These are phyloP conservation scores for Clathrus columnatus DNA, from an alignment of 768 basidiomycete genomes.

Conservation along the genomic window DNA sequence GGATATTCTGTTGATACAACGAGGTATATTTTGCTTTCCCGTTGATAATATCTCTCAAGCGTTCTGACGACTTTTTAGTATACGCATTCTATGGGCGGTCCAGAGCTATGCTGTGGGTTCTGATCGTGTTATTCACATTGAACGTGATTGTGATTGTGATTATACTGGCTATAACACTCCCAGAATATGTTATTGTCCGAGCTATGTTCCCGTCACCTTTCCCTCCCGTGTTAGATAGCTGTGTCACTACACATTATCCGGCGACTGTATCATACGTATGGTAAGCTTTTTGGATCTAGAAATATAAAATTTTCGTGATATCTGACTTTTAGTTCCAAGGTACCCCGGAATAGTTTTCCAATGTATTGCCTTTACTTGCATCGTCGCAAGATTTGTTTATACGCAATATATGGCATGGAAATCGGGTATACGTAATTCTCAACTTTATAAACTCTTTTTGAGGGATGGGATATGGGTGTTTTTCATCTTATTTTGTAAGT, in stretches of 20 bases:
- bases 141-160: background rate
- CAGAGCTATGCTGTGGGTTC: background rate
- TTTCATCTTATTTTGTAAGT: background rate
- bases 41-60: background rate
- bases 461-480: background rate
- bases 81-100: background rate
- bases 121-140: background rate
- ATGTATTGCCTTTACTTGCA: background rate
- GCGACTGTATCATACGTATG: background rate
- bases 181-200: background rate
- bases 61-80: background rate
- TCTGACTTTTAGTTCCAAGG: background rate
- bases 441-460: background rate
- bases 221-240: too few species aligned
- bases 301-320: background rate
- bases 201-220: background rate
- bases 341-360: background rate
- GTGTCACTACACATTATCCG: too few species aligned
- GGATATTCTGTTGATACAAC: background rate
- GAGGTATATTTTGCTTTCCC: background rate
- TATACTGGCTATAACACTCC: background rate
- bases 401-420: background rate
- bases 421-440: background rate
- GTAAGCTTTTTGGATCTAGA: background rate
- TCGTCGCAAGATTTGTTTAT: background rate